A percentile compares a stretch with the other conserved stretches of the same genome.
These are phyloP conservation scores for Exophiala xenobiotica DNA, from an alignment of 2,329 filamentous ascomycete genomes.

Conservation along the genomic window DNA sequence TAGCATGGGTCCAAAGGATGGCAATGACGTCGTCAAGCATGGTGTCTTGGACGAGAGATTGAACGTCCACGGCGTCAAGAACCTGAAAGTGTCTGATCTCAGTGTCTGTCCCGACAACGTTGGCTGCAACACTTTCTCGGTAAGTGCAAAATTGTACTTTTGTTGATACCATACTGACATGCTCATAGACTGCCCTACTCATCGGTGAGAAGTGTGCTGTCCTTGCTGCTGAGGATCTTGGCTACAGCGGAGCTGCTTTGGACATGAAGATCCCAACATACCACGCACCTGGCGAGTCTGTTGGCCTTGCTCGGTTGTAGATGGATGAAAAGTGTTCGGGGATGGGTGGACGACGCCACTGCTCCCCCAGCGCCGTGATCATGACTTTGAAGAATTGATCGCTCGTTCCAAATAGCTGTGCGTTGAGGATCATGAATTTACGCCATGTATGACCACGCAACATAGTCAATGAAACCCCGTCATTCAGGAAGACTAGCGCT, in stretches of 20 bases:
- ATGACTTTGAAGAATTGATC: not conserved
- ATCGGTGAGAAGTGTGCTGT: slow-evolving; percentile 74
- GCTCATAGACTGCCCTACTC: slow-evolving; percentile 62
- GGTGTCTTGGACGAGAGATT: slow-evolving; percentile 74
- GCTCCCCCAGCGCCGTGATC: not conserved
- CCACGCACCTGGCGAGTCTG: slow-evolving; percentile 42
- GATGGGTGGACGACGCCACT: no score
- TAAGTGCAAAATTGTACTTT: slow-evolving; percentile 26
- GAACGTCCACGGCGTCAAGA: slow-evolving; percentile 74
- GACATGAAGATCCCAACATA: slow-evolving; percentile 74
- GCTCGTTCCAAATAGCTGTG: not conserved
- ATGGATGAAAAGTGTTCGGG: not conserved
- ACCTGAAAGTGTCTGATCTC: slow-evolving; percentile 73
- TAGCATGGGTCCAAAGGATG: slow-evolving; percentile 73
- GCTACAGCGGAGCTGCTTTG: slow-evolving; percentile 68
- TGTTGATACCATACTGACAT: slow-evolving; percentile 39
- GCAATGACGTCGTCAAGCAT: slow-evolving; percentile 78
- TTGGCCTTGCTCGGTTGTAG: slow-evolving; percentile 37
- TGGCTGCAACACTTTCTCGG: slow-evolving; percentile 62
- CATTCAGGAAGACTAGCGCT: no score
- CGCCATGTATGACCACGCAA: no score
- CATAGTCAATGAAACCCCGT: no score
- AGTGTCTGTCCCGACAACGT: slow-evolving; percentile 78
- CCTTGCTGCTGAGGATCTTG: slow-evolving; percentile 70
- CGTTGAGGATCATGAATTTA: no score